These are phyloP conservation scores for Ascochyta rabiei DNA, from an alignment of 2,329 filamentous ascomycete species.

Conservation along the genomic window DNA sequence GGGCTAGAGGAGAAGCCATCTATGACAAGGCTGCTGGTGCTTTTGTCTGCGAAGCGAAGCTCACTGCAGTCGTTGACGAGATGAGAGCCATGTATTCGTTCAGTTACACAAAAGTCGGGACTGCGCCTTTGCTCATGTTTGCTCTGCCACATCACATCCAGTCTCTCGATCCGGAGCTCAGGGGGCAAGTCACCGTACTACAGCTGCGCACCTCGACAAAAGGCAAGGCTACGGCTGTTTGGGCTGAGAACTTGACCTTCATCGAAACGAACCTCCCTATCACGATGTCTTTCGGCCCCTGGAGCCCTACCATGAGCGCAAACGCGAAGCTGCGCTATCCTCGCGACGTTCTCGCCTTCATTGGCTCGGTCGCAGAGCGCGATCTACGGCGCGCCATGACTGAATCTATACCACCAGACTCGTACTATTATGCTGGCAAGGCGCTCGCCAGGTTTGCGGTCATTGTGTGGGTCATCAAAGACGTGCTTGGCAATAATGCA, in stretches of 20 bases:
- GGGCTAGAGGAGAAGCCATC: constrained; percentile 64
- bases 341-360: constrained; percentile 62
- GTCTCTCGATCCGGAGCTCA: constrained; percentile 69
- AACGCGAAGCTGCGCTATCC: constrained; percentile 42
- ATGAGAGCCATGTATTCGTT: constrained; percentile 71
- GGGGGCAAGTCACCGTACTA: constrained; percentile 58
- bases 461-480: constrained; percentile 54
- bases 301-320: constrained; percentile 61
- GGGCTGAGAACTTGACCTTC: constrained; percentile 67
- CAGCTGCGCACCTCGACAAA: constrained; percentile 83
- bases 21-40: constrained; percentile 79
- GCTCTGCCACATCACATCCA: constrained; percentile 84
- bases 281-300: constrained; percentile 79
- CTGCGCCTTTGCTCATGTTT: constrained; percentile 77
- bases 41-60: constrained; percentile 68
- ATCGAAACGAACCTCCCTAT: constrained; percentile 74
- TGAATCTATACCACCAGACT: constrained; percentile 75
- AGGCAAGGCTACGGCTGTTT: constrained; percentile 74
- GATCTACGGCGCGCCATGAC: constrained; percentile 80
- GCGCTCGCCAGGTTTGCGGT: constrained; percentile 50
- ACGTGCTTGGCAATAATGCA: constrained; percentile 63
- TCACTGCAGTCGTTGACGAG: constrained; percentile 68
- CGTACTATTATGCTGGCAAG: constrained; percentile 91
- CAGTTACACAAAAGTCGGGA: constrained; percentile 73
- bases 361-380: constrained; percentile 67